Base-by-base conservation (phyloP, 129 eudicot genomes). In the Flaveria ramosissima region DNA sequence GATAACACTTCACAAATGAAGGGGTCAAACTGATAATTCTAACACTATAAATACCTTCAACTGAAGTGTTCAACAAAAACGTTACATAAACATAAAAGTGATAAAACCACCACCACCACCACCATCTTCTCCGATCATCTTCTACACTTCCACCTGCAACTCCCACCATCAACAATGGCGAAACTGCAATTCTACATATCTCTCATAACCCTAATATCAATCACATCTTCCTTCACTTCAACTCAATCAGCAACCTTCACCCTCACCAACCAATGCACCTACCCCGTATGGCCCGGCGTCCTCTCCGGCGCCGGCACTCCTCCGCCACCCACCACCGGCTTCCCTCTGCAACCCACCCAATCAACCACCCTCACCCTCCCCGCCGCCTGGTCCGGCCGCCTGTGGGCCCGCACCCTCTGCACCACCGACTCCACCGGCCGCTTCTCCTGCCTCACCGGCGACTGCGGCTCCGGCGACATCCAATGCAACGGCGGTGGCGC, bases 391-490 rank as follows among this genome's bases (percentile, higher is more conserved):
- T 80, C 85, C 17, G 88, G 88, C 32, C 80, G 88, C 2, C 45
- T 77, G 7, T 84, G 88, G 88, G 88, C 80, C 24, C 71, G 88
- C 17, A 71, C 85, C 9, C 75, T 72, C 17, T 84, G 88, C 72
- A 52, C 82, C 52, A 71, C 71, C 15, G 87, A 84, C 16, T 52
- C 73, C 56, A 41, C 68, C 13, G 88, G 88, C 3, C 23, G 52
- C 20, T 81, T 81, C 52, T 8, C 70, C 8, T 80, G 88, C 62
- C 52, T 59, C 32, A 84, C 84, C 1, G 88, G 80, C 12, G 88
- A 84, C 57, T 84, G 88, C 24, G 85, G 83, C 2, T 81, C 85
- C n/a, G 80, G 83, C 32, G 24, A 70, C 12, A 9, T 77, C 13
- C 83, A 81, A 45, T 85, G 85, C 74, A 74, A 77, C 52, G 83